A percentile compares a stretch with the other conserved stretches of the same genome.
Evolutionary conservation across 2,329 filamentous ascomycete genomes (phyloP).

Genomic region (Botryotinia narcissicola): DNA sequence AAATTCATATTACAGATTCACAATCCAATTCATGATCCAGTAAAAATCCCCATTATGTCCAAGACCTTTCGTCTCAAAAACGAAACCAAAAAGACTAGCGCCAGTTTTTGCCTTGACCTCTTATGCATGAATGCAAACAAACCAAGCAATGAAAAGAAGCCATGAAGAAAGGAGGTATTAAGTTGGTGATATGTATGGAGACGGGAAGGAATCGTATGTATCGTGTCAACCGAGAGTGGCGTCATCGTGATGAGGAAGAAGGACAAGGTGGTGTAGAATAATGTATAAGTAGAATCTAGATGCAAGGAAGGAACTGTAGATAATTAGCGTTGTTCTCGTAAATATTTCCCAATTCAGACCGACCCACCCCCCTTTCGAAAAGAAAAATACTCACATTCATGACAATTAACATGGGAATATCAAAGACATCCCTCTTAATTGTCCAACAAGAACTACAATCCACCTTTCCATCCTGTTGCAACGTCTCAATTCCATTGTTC

Average conservation of each 20-base stretch:
- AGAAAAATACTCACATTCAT: constrained; percentile 77
- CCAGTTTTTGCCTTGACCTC: constrained; percentile 10
- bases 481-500: constrained; percentile 75
- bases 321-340: neutral
- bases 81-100: neutral
- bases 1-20: neutral
- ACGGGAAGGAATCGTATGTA: neutral
- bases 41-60: constrained; percentile 1
- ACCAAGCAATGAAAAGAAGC: constrained; percentile 1
- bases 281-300: constrained; percentile 36
- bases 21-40: neutral
- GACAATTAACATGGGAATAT: constrained; percentile 97
- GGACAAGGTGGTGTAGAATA: neutral
- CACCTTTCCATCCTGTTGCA: constrained; percentile 86
- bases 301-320: constrained; percentile 45
- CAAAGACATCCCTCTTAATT: constrained; percentile 93
- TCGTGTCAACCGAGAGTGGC: neutral
- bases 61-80: neutral
- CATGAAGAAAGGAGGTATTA: neutral
- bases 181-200: neutral
- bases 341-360: neutral
- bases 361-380: constrained; percentile 20
- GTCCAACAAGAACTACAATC: constrained; percentile 97
- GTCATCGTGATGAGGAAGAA: neutral
- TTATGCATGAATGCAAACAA: constrained; percentile 9